Percentiles rank a stretch among this genome's conserved stretches.
Conservation (phyloP, 2,329 filamentous ascomycete genomes). For the Penicillium sp. region DNA sequence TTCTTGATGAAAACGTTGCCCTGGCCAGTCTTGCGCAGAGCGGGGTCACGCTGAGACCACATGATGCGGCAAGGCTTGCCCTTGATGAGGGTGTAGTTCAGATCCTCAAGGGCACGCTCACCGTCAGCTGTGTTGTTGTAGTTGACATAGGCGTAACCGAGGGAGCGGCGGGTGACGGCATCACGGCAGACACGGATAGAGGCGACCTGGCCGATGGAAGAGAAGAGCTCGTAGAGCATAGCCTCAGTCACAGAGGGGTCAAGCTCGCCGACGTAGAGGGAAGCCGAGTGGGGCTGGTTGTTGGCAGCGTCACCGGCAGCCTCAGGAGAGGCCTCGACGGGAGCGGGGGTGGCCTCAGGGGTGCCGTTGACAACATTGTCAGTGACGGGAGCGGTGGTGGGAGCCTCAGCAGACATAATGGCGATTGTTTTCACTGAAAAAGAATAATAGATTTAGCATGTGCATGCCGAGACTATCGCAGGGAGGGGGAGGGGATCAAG, state of each 20-base stretch:
- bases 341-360: slow-evolving; percentile 55
- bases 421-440: slow-evolving; percentile 61
- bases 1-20: slow-evolving; percentile 99
- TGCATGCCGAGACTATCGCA: slow-evolving; percentile 3
- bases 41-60: slow-evolving; percentile 99
- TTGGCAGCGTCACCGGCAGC: slow-evolving; percentile 56
- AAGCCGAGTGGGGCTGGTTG: slow-evolving; percentile 88
- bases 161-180: slow-evolving; percentile 94
- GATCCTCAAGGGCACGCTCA: slow-evolving; percentile 96
- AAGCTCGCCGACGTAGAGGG: slow-evolving; percentile 98
- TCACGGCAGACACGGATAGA: slow-evolving; percentile 99
- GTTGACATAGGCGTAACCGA: slow-evolving; percentile 99
- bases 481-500: slow-evolving; percentile 8
- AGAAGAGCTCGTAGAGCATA: slow-evolving; percentile 99
- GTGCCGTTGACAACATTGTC: slow-evolving; percentile 61
- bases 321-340: slow-evolving; percentile 61
- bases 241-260: slow-evolving; percentile 97
- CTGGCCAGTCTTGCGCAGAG: slow-evolving; percentile 97
- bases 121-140: slow-evolving; percentile 97
- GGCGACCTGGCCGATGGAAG: slow-evolving; percentile 96
- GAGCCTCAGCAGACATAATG: slow-evolving; percentile 78
- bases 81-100: slow-evolving; percentile 99
- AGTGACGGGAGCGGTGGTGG: slow-evolving; percentile 68
- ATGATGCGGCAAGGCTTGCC: slow-evolving; percentile 99
- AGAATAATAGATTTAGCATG: slow-evolving; percentile 15